These are phyloP conservation scores for Apophysomyces sp. DNA, from an alignment of 371 early-diverging fungal species.

Conservation along the genomic window DNA sequence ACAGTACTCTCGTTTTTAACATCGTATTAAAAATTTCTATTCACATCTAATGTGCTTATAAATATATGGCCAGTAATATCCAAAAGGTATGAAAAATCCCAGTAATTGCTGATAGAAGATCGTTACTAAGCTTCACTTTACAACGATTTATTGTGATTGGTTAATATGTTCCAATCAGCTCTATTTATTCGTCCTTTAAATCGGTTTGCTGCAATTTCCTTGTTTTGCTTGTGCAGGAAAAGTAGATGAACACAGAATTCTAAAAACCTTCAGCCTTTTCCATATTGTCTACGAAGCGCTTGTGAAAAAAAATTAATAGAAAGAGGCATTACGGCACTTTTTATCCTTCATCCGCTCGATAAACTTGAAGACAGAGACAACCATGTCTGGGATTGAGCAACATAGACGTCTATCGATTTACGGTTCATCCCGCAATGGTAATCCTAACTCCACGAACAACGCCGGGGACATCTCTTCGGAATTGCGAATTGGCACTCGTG, in stretches of 20 bases:
- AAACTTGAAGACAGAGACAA: neutral
- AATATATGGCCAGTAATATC: too few species aligned
- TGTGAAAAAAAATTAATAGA: conserved; percentile 5
- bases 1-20: too few species aligned
- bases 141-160: too few species aligned
- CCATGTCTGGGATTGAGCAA: neutral
- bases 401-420: conserved; percentile 18
- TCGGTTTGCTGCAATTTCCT: conserved; percentile 16
- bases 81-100: too few species aligned
- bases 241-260: conserved; percentile 1
- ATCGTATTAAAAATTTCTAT: too few species aligned
- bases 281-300: neutral
- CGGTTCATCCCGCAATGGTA: conserved; percentile 19
- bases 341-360: neutral
- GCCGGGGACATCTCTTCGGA: conserved; percentile 18
- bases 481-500: conserved; percentile 51
- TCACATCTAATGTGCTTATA: too few species aligned
- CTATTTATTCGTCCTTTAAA: too few species aligned
- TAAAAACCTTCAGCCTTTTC: neutral
- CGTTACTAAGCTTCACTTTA: too few species aligned
- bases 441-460: neutral
- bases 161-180: too few species aligned
- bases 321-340: neutral
- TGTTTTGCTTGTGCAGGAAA: neutral
- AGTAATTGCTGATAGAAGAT: too few species aligned